These are phyloP conservation scores for Arthrobotrys pseudoclavata DNA, from an alignment of 2,329 filamentous ascomycete species.

Conservation along the genomic window DNA sequence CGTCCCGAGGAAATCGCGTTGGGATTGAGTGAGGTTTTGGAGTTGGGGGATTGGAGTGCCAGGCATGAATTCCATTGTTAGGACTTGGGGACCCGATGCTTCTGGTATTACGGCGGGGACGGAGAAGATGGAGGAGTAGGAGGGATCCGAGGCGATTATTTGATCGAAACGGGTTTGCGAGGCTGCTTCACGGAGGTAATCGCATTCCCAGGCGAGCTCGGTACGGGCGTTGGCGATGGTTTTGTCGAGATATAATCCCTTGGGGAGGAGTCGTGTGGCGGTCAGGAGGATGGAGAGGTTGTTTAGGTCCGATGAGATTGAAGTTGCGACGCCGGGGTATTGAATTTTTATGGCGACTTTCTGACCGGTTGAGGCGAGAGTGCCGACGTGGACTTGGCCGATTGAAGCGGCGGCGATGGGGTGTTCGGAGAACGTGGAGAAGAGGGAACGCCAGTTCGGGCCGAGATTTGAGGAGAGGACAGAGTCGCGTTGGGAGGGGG, in stretches of 20 bases:
- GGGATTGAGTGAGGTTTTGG: slow-evolving; percentile 79
- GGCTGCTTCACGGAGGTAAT: slow-evolving; percentile 89
- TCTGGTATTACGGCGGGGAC: slow-evolving; percentile 83
- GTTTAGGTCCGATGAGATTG: slow-evolving; percentile 95
- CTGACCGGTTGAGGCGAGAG: slow-evolving; percentile 78
- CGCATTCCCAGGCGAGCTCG: slow-evolving; percentile 96
- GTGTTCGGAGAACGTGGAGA: slow-evolving; percentile 85
- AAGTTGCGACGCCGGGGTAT: slow-evolving; percentile 94
- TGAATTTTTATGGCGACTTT: slow-evolving; percentile 94
- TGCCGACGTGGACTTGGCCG: slow-evolving; percentile 91
- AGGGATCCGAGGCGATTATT: slow-evolving; percentile 74
- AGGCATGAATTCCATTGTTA: slow-evolving; percentile 93
- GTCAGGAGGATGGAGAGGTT: slow-evolving; percentile 92
- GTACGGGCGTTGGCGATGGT: slow-evolving; percentile 94
- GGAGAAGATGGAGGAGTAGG: slow-evolving; percentile 78
- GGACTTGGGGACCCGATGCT: slow-evolving; percentile 85
- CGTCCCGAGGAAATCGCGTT: slow-evolving; percentile 79
- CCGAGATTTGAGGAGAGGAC: slow-evolving; percentile 86
- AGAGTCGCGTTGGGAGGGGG: slow-evolving; percentile 87
- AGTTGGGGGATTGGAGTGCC: slow-evolving; percentile 88
- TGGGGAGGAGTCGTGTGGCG: slow-evolving; percentile 88
- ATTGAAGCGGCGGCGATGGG: slow-evolving; percentile 97
- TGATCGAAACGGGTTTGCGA: slow-evolving; percentile 81
- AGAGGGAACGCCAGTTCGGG: slow-evolving; percentile 84
- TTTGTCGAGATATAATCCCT: slow-evolving; percentile 93